Base-by-base conservation (phyloP, 202 grass and related monocot species). In the Schoenoplectus triqueter region DNA sequence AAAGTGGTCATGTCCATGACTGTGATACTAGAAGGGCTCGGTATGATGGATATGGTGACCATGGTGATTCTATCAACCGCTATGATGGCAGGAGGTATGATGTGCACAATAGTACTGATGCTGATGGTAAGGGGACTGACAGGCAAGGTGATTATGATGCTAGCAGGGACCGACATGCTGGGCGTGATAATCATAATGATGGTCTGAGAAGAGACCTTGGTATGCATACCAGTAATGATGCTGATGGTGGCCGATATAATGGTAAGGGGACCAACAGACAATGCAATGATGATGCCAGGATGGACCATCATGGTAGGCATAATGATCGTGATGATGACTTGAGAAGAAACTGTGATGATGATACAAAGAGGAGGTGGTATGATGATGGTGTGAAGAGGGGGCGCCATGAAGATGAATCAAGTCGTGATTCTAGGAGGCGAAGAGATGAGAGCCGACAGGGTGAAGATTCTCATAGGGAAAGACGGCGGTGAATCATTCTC, bases 391-490 rank as follows among this genome's bases (percentile, higher is more conserved):
- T 66, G 13, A 92, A 84, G 61, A 92, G 85, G 86, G 84, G 85
- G 83, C 81, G 84, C 31, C 21, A n/a, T 82, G 80, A 82, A 52
- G 62, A 82, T 68, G 62, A 67, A 15, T 82, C 44, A 45, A 54
- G 7, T 59, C 80, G 63, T 68, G 80, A 82, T 65, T 85, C 83
- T 66, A 90, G 64, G 85, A 89, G 88, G 59, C 89, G 92, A 54
- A 84, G 72, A 57, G 82, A 90, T 87, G 91, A 88, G 69, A 55
- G 83, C 2, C 86, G 71, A 5, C 82, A 82, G 80, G 87, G 86
- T 79, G 92, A 92, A 86, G 91, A 89, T 80, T 87, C 85, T 56
- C 54, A 85, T 45, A 90, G 91, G 88, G 90, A 86, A 80, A 85
- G 86, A 74, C 87, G 88, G 50, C 80, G 59, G 3, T 89, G 59